Evolutionary conservation across 164 flowering plant species (phyloP).

Genomic region (Hamamelis virginiana): DNA sequence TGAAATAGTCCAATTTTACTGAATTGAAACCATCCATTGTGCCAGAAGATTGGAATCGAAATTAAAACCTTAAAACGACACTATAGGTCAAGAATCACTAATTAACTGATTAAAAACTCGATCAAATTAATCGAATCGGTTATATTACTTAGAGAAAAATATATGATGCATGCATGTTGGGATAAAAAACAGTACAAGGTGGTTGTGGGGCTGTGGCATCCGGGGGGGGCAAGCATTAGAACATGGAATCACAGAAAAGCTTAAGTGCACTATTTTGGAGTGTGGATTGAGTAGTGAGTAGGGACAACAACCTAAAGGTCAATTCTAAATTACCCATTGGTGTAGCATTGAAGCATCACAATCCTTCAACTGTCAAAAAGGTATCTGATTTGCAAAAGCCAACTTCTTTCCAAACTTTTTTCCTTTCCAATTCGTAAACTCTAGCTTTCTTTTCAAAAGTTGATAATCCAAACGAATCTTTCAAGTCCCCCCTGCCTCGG

Average conservation of each 20-base stretch:
- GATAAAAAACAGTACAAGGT: too few relatives aligned
- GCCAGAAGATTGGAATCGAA: too few relatives aligned
- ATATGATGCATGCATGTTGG: too few relatives aligned
- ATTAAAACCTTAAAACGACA: too few relatives aligned
- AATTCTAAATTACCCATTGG: background rate
- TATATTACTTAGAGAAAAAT: too few relatives aligned
- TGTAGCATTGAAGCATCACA: constrained; percentile 13
- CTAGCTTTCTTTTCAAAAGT: constrained; percentile 14
- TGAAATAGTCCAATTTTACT: too few relatives aligned
- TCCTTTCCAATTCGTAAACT: background rate
- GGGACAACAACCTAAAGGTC: constrained; percentile 1
- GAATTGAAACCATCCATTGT: too few relatives aligned
- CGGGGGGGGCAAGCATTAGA: background rate
- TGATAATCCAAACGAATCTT: constrained; percentile 16
- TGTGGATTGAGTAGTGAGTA: background rate
- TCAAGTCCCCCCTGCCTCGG: constrained; percentile 1
- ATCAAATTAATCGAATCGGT: too few relatives aligned
- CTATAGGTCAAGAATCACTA: too few relatives aligned
- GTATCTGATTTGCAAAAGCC: constrained; percentile 2
- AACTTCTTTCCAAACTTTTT: constrained; percentile 5
- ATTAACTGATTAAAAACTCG: too few relatives aligned
- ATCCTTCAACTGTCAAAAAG: constrained; percentile 15
- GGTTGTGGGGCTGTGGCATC: too few relatives aligned
- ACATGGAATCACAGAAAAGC: constrained; percentile 1
- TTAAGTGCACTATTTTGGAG: background rate